Percentiles rank a stretch among this genome's conserved stretches.
These are phyloP conservation scores for Physcia stellaris DNA, from an alignment of 495 filamentous ascomycete species.

Conservation along the genomic window DNA sequence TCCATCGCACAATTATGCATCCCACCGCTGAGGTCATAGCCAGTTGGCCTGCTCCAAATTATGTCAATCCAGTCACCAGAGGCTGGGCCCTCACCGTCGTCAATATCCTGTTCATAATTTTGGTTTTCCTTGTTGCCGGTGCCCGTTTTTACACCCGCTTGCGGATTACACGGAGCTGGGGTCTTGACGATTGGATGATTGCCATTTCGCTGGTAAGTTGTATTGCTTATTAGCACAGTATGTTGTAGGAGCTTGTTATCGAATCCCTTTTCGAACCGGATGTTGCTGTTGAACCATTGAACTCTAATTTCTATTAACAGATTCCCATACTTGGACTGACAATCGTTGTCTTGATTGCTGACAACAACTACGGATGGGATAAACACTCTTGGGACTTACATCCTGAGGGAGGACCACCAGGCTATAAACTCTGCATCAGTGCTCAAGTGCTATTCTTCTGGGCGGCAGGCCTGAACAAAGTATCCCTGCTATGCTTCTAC, in stretches of 20 bases:
- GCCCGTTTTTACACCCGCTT: constrained; percentile 38
- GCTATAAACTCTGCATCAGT: constrained; percentile 33
- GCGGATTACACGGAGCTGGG: constrained; percentile 26
- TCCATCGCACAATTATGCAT: no score
- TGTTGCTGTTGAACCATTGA: no score
- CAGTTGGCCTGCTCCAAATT: constrained; percentile 43
- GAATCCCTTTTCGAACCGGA: no score
- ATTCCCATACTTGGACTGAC: no score
- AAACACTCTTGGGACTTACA: constrained; percentile 43
- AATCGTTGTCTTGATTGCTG: constrained; percentile 27
- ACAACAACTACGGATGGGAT: constrained; percentile 36
- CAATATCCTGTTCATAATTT: constrained; percentile 23
- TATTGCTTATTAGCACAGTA: no score
- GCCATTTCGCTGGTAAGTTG: constrained; percentile 12
- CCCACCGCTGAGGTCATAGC: constrained; percentile 30
- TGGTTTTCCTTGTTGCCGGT: constrained; percentile 28
- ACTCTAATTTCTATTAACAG: no score
- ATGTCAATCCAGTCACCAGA: constrained; percentile 35
- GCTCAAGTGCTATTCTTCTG: constrained; percentile 40
- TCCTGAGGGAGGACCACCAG: constrained; percentile 17
- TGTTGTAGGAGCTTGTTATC: neutral
- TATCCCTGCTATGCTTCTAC: constrained; percentile 45
- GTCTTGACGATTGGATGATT: constrained; percentile 37
- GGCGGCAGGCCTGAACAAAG: constrained; percentile 38
- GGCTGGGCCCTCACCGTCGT: constrained; percentile 31